Percentiles rank a stretch among this genome's conserved stretches.
Evolutionary conservation across 73 alveolate species (phyloP).

Genomic region (Blepharisma japonicum): DNA sequence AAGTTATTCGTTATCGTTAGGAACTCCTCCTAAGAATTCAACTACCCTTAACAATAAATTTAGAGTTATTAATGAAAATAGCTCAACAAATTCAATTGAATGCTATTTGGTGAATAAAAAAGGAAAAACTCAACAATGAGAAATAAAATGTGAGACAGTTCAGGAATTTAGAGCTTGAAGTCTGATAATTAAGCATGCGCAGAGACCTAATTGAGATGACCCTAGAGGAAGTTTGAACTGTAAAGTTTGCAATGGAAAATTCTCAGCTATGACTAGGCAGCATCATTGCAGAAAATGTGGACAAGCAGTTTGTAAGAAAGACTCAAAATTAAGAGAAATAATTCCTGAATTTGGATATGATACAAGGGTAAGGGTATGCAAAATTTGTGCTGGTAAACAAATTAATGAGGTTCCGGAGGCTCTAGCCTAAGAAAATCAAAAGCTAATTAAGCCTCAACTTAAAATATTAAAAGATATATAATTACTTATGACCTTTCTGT

Average conservation of each 20-base stretch:
- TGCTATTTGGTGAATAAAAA: neutral
- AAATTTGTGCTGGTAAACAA: neutral
- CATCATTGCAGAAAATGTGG: conserved; percentile 26
- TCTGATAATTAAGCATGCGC: neutral
- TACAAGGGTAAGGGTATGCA: neutral
- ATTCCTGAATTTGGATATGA: conserved; percentile 19
- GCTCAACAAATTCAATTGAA: no score
- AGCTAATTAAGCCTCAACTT: no score
- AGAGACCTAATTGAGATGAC: conserved; percentile 17
- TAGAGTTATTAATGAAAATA: no score
- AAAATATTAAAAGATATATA: no score
- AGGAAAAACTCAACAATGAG: neutral
- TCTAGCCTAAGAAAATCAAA: no score
- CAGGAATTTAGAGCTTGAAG: neutral
- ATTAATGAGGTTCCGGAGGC: neutral
- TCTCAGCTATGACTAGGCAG: neutral
- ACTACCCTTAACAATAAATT: no score
- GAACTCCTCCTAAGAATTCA: no score
- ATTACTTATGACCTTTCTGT: no score
- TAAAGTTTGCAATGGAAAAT: conserved; percentile 12
- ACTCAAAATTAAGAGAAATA: neutral
- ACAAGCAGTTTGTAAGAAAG: neutral
- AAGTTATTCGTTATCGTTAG: no score
- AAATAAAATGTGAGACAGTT: neutral
- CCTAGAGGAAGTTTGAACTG: neutral